These are phyloP conservation scores for Hypocrella siamensis DNA, from an alignment of 2,329 filamentous ascomycete species.

Conservation along the genomic window DNA sequence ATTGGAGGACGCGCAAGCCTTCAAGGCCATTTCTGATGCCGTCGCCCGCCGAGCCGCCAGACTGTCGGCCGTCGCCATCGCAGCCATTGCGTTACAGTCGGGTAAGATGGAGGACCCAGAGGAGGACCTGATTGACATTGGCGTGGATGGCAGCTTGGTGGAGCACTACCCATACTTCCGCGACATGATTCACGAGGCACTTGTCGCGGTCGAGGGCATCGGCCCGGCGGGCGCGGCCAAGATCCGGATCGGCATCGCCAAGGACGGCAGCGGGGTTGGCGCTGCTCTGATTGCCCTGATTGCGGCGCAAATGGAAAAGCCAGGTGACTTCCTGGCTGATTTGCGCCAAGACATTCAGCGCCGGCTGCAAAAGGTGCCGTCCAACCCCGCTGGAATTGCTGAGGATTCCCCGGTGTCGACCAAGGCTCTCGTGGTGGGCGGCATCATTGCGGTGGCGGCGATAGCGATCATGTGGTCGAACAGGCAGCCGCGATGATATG, in stretches of 20 bases:
- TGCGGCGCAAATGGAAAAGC: conserved; percentile 51
- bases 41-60: conserved; percentile 81
- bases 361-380: conserved; percentile 16
- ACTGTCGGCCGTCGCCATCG: conserved; percentile 76
- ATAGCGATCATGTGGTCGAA: conserved; percentile 22
- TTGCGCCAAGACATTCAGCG: conserved; percentile 23
- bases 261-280: conserved; percentile 74
- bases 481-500: conserved; percentile 10
- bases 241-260: conserved; percentile 88
- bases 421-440: conserved; percentile 16
- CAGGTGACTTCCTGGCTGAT: conserved; percentile 24
- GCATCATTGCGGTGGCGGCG: conserved; percentile 20
- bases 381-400: conserved; percentile 12
- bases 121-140: conserved; percentile 69
- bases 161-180: conserved; percentile 94
- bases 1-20: conserved; percentile 71
- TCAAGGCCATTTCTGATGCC: conserved; percentile 69
- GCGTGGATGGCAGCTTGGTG: conserved; percentile 85
- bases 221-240: conserved; percentile 65
- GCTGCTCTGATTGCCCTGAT: conserved; percentile 89
- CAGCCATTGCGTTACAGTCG: conserved; percentile 67
- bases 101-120: conserved; percentile 48
- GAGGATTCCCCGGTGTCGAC: conserved; percentile 16
- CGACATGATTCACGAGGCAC: conserved; percentile 69
- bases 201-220: conserved; percentile 62